A percentile compares a stretch with the other conserved stretches of the same genome.
These are phyloP conservation scores for Suillus americanus DNA, from an alignment of 768 basidiomycete genomes.

Conservation along the genomic window DNA sequence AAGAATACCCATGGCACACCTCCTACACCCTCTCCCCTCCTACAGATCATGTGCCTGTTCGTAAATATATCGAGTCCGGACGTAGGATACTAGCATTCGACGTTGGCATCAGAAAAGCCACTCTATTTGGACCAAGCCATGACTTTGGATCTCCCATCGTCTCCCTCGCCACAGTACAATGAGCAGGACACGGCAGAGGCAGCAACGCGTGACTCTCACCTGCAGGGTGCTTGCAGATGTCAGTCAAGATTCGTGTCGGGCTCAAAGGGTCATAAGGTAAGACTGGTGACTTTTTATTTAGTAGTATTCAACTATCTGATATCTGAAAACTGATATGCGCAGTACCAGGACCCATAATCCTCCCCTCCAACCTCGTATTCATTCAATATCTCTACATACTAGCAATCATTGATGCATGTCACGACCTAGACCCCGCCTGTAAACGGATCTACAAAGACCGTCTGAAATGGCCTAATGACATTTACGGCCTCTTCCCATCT, in stretches of 20 bases:
- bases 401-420: constrained; percentile 84
- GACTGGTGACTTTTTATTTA: neutral
- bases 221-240: constrained; percentile 79
- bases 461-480: constrained; percentile 98
- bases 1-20: constrained; percentile 72
- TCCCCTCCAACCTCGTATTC: constrained; percentile 74
- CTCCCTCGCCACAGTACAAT: constrained; percentile 85
- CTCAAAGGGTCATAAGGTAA: constrained; percentile 18
- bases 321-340: neutral
- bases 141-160: constrained; percentile 43
- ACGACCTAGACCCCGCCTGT: constrained; percentile 47
- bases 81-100: constrained; percentile 73
- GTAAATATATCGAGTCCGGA: constrained; percentile 61
- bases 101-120: constrained; percentile 54
- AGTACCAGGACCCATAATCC: constrained; percentile 16
- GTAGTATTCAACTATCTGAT: neutral
- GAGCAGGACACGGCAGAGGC: constrained; percentile 86
- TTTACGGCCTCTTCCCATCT: constrained; percentile 68
- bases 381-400: constrained; percentile 90
- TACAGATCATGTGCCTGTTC: constrained; percentile 44
- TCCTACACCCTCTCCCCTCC: constrained; percentile 61
- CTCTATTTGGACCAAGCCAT: constrained; percentile 37
- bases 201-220: constrained; percentile 60
- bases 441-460: constrained; percentile 55
- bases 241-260: constrained; percentile 23